Conservation (phyloP, 345 rosid genomes). For the Pelargonium nanum region DNA sequence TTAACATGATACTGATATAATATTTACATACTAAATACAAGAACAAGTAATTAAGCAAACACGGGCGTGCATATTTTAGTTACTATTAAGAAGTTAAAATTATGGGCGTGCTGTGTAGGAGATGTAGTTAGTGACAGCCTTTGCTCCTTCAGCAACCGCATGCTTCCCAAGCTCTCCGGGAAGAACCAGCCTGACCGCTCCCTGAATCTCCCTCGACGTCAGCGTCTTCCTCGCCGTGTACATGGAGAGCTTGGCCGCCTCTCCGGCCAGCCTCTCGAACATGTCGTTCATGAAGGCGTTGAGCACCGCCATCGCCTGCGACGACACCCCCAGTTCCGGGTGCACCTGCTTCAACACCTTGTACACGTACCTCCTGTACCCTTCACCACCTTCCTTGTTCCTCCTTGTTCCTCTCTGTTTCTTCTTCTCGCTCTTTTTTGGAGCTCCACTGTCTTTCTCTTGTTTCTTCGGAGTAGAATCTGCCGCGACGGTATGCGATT, state of each 20-base stretch:
- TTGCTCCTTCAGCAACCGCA: constrained; percentile 61
- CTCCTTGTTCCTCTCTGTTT: constrained; percentile 14
- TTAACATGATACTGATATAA: too few relatives aligned
- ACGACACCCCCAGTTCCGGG: constrained; percentile 53
- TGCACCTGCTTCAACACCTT: constrained; percentile 64
- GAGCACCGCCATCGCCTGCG: constrained; percentile 55
- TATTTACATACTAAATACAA: background rate
- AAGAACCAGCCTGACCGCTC: constrained; percentile 52
- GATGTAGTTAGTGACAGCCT: constrained; percentile 45
- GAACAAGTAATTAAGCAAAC: background rate
- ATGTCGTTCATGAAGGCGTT: constrained; percentile 62
- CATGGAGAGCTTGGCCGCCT: constrained; percentile 43
- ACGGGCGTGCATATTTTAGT: too few relatives aligned
- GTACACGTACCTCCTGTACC: constrained; percentile 51
- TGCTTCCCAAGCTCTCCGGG: constrained; percentile 79
- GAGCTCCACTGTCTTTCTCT: constrained; percentile 2
- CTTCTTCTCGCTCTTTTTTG: constrained; percentile 5
- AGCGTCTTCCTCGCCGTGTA: constrained; percentile 30
- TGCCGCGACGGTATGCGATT: background rate
- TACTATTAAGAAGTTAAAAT: constrained; percentile 1
- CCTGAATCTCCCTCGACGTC: constrained; percentile 61
- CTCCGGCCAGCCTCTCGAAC: constrained; percentile 56
- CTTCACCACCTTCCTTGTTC: constrained; percentile 14
- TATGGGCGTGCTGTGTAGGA: constrained; percentile 5
- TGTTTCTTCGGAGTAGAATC: background rate